phyloP scores from a whole-genome alignment of 192 early-diverging fungal species.

The Coemansia guatemalensis region DNA sequence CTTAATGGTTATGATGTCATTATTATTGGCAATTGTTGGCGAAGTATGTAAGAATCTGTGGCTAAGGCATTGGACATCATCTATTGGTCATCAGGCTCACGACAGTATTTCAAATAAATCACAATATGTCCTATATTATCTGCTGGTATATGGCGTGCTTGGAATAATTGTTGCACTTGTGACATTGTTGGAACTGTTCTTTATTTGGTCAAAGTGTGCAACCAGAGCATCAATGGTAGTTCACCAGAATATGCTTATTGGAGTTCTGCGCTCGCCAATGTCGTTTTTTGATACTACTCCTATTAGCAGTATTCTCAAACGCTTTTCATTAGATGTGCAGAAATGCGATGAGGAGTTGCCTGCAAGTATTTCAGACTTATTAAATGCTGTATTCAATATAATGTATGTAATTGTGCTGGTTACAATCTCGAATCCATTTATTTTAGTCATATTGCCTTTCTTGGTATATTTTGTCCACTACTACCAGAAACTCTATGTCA shows the following conservation, averaged over 20 bases:
- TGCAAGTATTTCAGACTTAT: slow-evolving; percentile 58
- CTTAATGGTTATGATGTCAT: slow-evolving; percentile 58
- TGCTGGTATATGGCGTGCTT: slow-evolving; percentile 76
- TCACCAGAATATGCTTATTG: slow-evolving; percentile 65
- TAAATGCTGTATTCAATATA: too few species aligned
- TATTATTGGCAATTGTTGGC: slow-evolving; percentile 54
- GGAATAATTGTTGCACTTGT: slow-evolving; percentile 67
- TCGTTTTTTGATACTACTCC: slow-evolving; percentile 76
- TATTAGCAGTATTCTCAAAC: slow-evolving; percentile 74
- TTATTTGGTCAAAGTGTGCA: slow-evolving; percentile 79
- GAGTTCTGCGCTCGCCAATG: slow-evolving; percentile 69
- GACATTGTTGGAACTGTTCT: slow-evolving; percentile 69
- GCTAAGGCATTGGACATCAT: slow-evolving; percentile 68
- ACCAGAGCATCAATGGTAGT: slow-evolving; percentile 61
- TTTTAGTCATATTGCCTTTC: slow-evolving; percentile 67
- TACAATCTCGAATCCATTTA: slow-evolving; percentile 60
- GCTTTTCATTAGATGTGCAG: slow-evolving; percentile 66
- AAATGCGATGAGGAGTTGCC: slow-evolving; percentile 58
- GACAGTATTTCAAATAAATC: slow-evolving; percentile 2
- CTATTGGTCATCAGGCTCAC: slow-evolving; percentile 26
- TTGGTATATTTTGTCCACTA: slow-evolving; percentile 71
- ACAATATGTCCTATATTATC: slow-evolving; percentile 58
- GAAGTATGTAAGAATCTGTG: slow-evolving; percentile 62
- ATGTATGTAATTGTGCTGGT: slow-evolving; percentile 55
- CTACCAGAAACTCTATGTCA: slow-evolving; percentile 73